Conservation (phyloP, 352 stramenopile species). For the Globisporangium yorkense region DNA sequence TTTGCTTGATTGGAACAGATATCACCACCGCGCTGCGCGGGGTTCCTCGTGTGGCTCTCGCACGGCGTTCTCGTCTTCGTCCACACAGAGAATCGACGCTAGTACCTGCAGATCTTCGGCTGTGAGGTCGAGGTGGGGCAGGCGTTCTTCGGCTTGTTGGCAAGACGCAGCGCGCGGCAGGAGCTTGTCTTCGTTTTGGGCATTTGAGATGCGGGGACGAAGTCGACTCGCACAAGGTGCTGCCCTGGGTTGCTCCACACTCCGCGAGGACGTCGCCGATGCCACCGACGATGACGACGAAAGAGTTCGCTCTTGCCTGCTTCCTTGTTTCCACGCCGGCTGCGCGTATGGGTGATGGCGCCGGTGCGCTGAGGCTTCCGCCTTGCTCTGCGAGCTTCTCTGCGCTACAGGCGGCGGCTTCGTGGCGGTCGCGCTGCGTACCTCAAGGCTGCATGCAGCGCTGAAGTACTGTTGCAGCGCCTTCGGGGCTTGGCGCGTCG, state of each 20-base stretch:
- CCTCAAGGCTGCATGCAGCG: background rate
- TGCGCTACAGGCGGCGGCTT: background rate
- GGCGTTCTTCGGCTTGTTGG: no score
- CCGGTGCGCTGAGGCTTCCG: background rate
- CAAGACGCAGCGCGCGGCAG: no score
- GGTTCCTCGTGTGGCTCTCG: background rate
- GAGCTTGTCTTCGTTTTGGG: no score
- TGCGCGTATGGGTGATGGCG: background rate
- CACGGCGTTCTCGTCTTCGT: background rate
- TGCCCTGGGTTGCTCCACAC: background rate
- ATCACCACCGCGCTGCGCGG: background rate
- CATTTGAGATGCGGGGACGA: no score
- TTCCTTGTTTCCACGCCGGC: background rate
- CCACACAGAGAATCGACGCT: background rate
- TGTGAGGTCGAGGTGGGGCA: background rate
- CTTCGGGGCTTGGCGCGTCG: background rate
- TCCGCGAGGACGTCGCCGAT: background rate
- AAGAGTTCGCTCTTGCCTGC: background rate
- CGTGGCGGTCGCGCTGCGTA: background rate
- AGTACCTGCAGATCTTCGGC: background rate
- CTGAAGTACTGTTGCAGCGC: background rate
- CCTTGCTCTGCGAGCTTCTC: no score
- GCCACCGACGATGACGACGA: background rate
- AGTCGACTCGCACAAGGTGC: background rate
- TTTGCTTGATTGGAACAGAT: background rate